phyloP scores from a whole-genome alignment of 495 filamentous ascomycete genomes.

The Aspergillus sclerotioniger region DNA sequence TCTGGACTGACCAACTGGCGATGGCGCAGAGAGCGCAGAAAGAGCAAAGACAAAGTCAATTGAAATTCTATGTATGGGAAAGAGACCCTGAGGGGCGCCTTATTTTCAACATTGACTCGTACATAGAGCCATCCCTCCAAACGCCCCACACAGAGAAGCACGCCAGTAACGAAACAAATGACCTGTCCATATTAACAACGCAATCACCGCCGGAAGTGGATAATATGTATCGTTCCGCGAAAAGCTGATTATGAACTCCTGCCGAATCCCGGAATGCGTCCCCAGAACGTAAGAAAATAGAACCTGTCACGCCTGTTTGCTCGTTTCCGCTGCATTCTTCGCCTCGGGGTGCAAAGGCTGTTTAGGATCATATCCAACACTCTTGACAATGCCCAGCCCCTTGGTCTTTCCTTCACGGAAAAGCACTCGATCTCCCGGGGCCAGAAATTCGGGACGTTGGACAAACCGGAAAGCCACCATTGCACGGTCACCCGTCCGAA shows the following conservation, averaged over 20 bases:
- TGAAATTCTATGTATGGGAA: neutral
- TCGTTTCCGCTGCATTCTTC: constrained; percentile 21
- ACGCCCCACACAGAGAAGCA: too few species aligned
- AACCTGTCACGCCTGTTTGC: constrained; percentile 7
- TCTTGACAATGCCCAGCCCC: constrained; percentile 91
- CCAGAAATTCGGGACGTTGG: constrained; percentile 92
- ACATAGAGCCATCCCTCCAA: too few species aligned
- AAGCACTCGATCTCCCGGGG: constrained; percentile 81
- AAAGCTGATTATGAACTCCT: too few species aligned
- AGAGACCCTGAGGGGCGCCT: too few species aligned
- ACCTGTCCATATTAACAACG: too few species aligned
- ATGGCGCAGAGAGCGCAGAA: neutral
- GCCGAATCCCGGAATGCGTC: too few species aligned
- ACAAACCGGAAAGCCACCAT: constrained; percentile 92
- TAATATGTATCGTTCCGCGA: too few species aligned
- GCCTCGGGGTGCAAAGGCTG: constrained; percentile 54
- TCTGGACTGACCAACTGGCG: neutral
- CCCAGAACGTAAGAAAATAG: too few species aligned
- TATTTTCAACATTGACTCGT: too few species aligned
- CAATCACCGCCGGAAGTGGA: too few species aligned
- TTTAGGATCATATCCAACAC: constrained; percentile 76
- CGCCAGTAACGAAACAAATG: too few species aligned
- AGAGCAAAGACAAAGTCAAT: neutral
- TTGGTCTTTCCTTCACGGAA: constrained; percentile 96
- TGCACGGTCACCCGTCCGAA: constrained; percentile 90